Base-by-base conservation (phyloP, 768 basidiomycete species). In the Cubamyces lactineus region DNA sequence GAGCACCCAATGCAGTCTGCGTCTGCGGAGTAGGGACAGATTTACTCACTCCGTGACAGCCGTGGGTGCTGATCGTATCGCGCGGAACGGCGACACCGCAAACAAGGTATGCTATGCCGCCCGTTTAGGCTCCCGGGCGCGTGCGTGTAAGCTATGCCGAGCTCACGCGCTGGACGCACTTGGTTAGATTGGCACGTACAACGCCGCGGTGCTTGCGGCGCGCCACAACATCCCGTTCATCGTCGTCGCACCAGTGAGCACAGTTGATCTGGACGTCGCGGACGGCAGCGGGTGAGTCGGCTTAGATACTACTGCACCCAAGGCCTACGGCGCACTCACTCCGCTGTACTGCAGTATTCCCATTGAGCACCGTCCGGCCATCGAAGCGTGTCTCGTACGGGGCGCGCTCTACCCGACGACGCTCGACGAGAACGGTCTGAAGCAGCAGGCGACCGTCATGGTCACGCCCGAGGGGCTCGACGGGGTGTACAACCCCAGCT, bases 61-160 rank as follows among this genome's bases (percentile, higher is more conserved):
- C 56, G 94, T 95, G 40, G 93, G 94, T 41, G 92, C 94, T 16
- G 94, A 96, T 72, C 80, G 94, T 61, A 87, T 98, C 66, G 92
- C 94, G 1, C 83, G 78, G 71, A 98, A 98, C 69, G 96, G 96
- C 4, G 96, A 98, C 76, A 98, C 96, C 1, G 96, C 96, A 16
- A 98, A 98, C 81, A 98, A 98, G 80, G 86, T 84, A 59, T 26
- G 74, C 15, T 30, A 30, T 43, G 49, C 49, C 2, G 16, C 26
- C 49, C 9, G 23, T 28, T 9, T 21, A 26, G 23, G 17, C 26
- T 43, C 28, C 2, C 4, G 23, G 19, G 15, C 41, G 49, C 40
- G 41, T 34, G 16, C 26, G 3, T 8, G 21, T 15, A 47, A 50
- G 46, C 52, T 11, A 48, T 61, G 53, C 43, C 40, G 19, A 19